A percentile compares a stretch with the other conserved stretches of the same genome.
Conservation (phyloP, 2,329 filamentous ascomycete genomes). For the Acephala macrosclerotiorum region DNA sequence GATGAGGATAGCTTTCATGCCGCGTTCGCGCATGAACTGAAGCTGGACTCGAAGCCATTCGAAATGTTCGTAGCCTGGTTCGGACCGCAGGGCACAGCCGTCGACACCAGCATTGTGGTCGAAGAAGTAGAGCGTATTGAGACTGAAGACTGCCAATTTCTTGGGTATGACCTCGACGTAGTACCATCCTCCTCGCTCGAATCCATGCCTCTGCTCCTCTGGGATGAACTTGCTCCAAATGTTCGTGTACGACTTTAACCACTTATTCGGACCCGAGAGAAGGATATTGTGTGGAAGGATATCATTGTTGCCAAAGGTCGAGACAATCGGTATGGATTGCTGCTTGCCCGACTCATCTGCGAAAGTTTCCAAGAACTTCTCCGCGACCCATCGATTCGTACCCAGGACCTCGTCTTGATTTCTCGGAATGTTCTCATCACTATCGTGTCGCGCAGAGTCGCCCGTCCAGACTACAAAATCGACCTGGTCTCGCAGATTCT, state of each 20-base stretch:
- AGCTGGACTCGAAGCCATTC: constrained; percentile 95
- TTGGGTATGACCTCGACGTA: constrained; percentile 89
- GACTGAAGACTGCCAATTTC: constrained; percentile 85
- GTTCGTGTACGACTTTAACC: constrained; percentile 78
- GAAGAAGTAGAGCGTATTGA: constrained; percentile 98
- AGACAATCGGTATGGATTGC: constrained; percentile 80
- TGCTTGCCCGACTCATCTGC: constrained; percentile 63
- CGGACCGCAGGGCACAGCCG: constrained; percentile 78
- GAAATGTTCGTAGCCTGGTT: constrained; percentile 93
- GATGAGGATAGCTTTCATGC: constrained; percentile 93
- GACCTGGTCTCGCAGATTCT: constrained; percentile 77
- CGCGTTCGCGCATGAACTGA: constrained; percentile 78
- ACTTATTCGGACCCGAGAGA: constrained; percentile 82
- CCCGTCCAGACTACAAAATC: constrained; percentile 96
- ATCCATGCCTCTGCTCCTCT: constrained; percentile 88
- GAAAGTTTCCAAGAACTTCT: constrained; percentile 81
- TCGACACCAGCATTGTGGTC: constrained; percentile 92
- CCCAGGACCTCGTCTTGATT: constrained; percentile 77
- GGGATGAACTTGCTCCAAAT: constrained; percentile 91
- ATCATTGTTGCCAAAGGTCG: constrained; percentile 96
- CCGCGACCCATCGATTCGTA: constrained; percentile 77
- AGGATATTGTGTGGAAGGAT: constrained; percentile 97
- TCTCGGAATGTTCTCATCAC: constrained; percentile 81
- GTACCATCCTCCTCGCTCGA: constrained; percentile 94
- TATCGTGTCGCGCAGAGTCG: constrained; percentile 89